A percentile compares a stretch with the other conserved stretches of the same genome.
Evolutionary conservation across 2,329 filamentous ascomycete species (phyloP).

Genomic region (Bimuria novae-zelandiae): DNA sequence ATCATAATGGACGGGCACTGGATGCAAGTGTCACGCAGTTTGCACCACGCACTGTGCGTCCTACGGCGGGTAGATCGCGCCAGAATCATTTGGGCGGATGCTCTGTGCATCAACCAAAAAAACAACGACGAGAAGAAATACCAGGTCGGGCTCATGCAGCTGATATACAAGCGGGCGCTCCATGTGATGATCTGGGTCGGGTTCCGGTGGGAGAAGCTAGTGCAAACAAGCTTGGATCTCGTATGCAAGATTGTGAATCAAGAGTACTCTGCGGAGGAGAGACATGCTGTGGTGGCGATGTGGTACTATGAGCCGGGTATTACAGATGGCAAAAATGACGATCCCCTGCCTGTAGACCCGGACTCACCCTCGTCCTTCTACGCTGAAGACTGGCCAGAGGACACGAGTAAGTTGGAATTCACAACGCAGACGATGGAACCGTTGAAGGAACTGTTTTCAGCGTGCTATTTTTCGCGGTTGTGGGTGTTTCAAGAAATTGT

Average conservation of each 20-base stretch:
- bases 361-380: background rate
- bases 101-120: conserved; percentile 31
- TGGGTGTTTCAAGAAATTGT: conserved; percentile 10
- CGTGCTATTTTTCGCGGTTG: conserved; percentile 1
- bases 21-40: background rate
- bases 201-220: background rate
- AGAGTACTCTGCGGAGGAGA: background rate
- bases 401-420: background rate
- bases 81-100: conserved; percentile 27
- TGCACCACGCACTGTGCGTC: background rate
- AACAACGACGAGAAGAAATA: conserved; percentile 15
- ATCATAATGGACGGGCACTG: background rate
- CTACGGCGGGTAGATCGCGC: background rate
- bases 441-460: background rate
- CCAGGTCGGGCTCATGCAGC: conserved; percentile 21
- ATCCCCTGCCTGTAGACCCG: background rate
- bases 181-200: conserved; percentile 4
- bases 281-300: background rate
- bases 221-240: background rate
- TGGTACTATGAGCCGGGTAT: conserved; percentile 2
- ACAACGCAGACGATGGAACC: background rate
- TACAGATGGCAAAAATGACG: background rate
- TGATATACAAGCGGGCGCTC: conserved; percentile 15
- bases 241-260: conserved; percentile 1
- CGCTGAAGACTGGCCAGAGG: background rate